A percentile compares a stretch with the other conserved stretches of the same genome.
Conservation (phyloP, 495 filamentous ascomycete genomes). For the Talaromyces trachyspermus region DNA sequence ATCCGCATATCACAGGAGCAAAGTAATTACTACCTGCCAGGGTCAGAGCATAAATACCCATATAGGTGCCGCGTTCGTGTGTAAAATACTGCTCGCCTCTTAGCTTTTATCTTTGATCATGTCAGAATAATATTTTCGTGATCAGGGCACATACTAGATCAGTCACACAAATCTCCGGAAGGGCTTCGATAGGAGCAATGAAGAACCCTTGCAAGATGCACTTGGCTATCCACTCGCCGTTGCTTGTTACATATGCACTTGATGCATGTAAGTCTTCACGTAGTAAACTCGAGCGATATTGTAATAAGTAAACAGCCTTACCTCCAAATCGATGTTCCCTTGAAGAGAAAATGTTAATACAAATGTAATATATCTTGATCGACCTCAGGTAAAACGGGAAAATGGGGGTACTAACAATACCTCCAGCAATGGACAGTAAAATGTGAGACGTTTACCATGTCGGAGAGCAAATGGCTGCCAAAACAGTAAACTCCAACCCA, state of each 20-base stretch:
- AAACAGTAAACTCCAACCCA: slow-evolving; percentile 57
- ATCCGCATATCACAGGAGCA: slow-evolving; percentile 58
- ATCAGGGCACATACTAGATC: slow-evolving; percentile 39
- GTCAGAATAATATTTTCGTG: background rate
- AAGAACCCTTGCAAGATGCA: slow-evolving; percentile 58
- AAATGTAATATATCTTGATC: slow-evolving; percentile 8
- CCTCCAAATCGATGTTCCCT: slow-evolving; percentile 34
- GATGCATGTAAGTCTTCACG: slow-evolving; percentile 2
- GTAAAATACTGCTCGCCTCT: slow-evolving; percentile 47
- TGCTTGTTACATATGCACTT: slow-evolving; percentile 35
- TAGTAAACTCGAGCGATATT: background rate
- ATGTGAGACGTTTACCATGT: slow-evolving; percentile 60
- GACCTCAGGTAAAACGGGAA: background rate
- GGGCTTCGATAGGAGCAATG: slow-evolving; percentile 55
- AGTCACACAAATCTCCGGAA: slow-evolving; percentile 53
- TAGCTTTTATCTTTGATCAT: background rate
- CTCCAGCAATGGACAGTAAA: slow-evolving; percentile 50
- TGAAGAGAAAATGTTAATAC: background rate
- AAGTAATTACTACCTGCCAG: slow-evolving; percentile 59
- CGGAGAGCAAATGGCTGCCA: slow-evolving; percentile 64
- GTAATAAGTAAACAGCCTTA: slow-evolving; percentile 15
- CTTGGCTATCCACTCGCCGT: slow-evolving; percentile 59
- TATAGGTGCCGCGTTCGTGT: slow-evolving; percentile 57
- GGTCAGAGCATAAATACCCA: slow-evolving; percentile 57
- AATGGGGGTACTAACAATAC: slow-evolving; percentile 31